A percentile compares a stretch with the other conserved stretches of the same genome.
Conservation (phyloP, 805 yeast species). For the Wickerhamiella bombiphila region DNA sequence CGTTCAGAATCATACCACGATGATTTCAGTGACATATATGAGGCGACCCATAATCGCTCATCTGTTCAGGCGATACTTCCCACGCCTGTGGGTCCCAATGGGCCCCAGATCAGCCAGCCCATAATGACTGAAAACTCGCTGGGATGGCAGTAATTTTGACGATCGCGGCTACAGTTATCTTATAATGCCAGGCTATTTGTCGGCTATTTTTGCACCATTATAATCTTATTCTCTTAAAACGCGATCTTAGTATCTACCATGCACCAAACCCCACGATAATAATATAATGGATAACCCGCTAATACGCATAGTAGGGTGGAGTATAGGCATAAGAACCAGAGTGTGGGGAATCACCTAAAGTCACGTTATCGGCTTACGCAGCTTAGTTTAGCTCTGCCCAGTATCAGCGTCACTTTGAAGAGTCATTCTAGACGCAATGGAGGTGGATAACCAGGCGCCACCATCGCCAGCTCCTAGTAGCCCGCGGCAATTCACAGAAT, state of each 20-base stretch:
- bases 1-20: slow-evolving; percentile 17
- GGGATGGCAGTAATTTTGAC: slow-evolving; percentile 24
- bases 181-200: not conserved
- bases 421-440: no score
- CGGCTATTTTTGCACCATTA: no score
- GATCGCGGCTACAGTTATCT: slow-evolving; percentile 4
- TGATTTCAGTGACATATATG: slow-evolving; percentile 5
- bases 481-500: slow-evolving; percentile 24
- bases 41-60: no score
- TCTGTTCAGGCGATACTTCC: not conserved
- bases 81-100: slow-evolving; percentile 4
- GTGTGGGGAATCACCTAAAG: no score
- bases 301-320: not conserved
- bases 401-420: no score
- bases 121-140: slow-evolving; percentile 29
- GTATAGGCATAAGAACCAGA: no score
- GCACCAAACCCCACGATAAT: no score
- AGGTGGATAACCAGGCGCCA: slow-evolving; percentile 10
- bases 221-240: no score
- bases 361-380: no score
- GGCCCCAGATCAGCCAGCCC: slow-evolving; percentile 25
- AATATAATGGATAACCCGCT: no score
- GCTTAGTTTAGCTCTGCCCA: no score
- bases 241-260: no score
- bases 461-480: slow-evolving; percentile 27